Evolutionary conservation across 2,329 filamentous ascomycete genomes (phyloP).

Genomic region (Mycogone perniciosa): DNA sequence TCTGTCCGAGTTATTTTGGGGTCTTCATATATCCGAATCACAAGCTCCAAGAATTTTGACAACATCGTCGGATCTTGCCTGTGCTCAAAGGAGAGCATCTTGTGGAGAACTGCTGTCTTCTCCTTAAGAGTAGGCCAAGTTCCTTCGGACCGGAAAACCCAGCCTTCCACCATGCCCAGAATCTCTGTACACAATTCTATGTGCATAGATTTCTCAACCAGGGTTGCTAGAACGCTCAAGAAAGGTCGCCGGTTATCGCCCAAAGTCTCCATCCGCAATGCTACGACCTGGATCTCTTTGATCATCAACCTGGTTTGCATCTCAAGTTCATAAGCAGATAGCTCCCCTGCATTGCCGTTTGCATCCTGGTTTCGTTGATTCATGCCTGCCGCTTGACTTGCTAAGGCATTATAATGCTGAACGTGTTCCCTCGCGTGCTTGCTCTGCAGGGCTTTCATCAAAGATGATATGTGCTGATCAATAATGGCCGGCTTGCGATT

Average conservation of each 20-base stretch:
- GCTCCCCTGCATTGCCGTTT: slow-evolving; percentile 45
- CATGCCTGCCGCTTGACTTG: slow-evolving; percentile 42
- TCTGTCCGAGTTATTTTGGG: slow-evolving; percentile 92
- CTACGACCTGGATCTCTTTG: slow-evolving; percentile 90
- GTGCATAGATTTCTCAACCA: slow-evolving; percentile 92
- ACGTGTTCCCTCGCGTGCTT: slow-evolving; percentile 94
- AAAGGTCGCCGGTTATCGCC: slow-evolving; percentile 89
- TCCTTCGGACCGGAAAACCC: slow-evolving; percentile 93
- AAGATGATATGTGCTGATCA: slow-evolving; percentile 75
- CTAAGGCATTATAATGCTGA: slow-evolving; percentile 59
- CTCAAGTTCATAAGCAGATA: slow-evolving; percentile 72
- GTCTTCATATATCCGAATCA: slow-evolving; percentile 97
- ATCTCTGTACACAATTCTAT: slow-evolving; percentile 86
- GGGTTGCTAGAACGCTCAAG: slow-evolving; percentile 85
- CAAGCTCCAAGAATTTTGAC: slow-evolving; percentile 88
- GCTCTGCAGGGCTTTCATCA: slow-evolving; percentile 90
- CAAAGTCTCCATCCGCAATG: slow-evolving; percentile 84
- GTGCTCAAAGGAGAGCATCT: slow-evolving; percentile 95
- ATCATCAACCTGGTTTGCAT: slow-evolving; percentile 88
- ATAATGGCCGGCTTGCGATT: slow-evolving; percentile 79
- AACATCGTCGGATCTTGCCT: slow-evolving; percentile 77
- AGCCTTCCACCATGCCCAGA: slow-evolving; percentile 84
- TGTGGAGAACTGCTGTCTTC: slow-evolving; percentile 97
- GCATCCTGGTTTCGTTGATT: slow-evolving; percentile 46
- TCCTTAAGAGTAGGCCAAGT: slow-evolving; percentile 97